Evolutionary conservation across 352 stramenopile genomes (phyloP).

Genomic region (Pythium diclinum): DNA sequence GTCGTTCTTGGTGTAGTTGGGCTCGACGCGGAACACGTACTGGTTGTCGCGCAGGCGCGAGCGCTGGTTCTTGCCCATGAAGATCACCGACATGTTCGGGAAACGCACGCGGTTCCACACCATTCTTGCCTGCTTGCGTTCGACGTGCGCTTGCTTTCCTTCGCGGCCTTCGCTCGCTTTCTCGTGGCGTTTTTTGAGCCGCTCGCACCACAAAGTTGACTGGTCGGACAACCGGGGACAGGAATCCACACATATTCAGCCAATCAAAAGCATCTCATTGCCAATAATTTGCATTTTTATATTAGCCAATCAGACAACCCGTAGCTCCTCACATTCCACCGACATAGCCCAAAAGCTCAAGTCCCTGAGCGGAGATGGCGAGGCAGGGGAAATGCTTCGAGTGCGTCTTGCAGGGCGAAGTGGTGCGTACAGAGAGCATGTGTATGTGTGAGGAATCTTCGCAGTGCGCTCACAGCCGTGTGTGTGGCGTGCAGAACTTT

Average conservation of each 20-base stretch:
- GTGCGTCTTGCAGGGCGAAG: conserved; percentile 78
- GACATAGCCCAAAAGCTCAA: neutral
- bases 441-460: neutral
- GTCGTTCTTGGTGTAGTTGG: conserved; percentile 96
- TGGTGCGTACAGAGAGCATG: conserved; percentile 38
- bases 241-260: conserved; percentile 17
- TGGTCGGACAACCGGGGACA: conserved; percentile 19
- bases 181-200: conserved; percentile 14
- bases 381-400: conserved; percentile 76
- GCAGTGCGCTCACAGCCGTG: neutral
- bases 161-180: conserved; percentile 24
- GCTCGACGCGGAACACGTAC: conserved; percentile 92
- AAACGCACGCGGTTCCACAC: conserved; percentile 85
- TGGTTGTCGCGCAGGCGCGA: conserved; percentile 77
- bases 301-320: conserved; percentile 28
- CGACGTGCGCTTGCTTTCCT: conserved; percentile 10
- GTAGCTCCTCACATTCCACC: conserved; percentile 22
- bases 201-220: conserved; percentile 22
- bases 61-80: conserved; percentile 83
- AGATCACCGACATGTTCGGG: conserved; percentile 86
- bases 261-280: conserved; percentile 16
- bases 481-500: conserved; percentile 47
- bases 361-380: conserved; percentile 34
- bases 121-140: conserved; percentile 39
- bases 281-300: neutral